Base-by-base conservation (phyloP, 2,329 filamentous ascomycete genomes). In the Mariannaea elegans region DNA sequence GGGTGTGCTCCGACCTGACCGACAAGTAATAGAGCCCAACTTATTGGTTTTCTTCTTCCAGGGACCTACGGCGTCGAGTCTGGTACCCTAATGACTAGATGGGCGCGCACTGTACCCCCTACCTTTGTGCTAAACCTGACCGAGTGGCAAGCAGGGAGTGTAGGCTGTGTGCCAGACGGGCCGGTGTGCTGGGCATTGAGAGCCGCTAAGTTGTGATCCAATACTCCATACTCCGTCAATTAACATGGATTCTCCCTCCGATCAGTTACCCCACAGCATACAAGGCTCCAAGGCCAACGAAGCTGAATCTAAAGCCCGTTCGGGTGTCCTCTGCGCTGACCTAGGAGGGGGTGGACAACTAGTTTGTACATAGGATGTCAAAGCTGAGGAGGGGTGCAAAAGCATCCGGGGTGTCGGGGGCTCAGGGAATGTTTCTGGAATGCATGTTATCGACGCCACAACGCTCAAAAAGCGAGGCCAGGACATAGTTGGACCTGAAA, bases 141-240 rank as follows among this genome's bases (percentile, higher is more conserved):
- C 56, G 38, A 62, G 59, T 44, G 41, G 21, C 41, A 19, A 23
- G 41, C 29, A 65, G 61, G 36, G 24, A 58, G 63, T 36, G 32
- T n/a, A 36, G 32, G 14, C 13, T 36, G 4, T 46, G 46, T 59
- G 48, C 63, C 56, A 66, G 56, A 62, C 61, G 56, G 65, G 64
- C 64, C 61, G 58, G 63, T 65, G 63, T 56, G 52, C 47, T 67
- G 57, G 59, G 59, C 56, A 63, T 58, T 38, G 53, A 47, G 51
- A 63, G 57, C 63, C 61, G 53, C 61, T 60, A 65, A 56, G 36
- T 55, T 51, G 61, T 58, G 61, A 61, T 58, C 24, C 24, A 27
- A 27, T 27, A 27, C 24, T n/a, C n/a, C n/a, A n/a, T n/a, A n/a
- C n/a, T n/a, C n/a, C n/a, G n/a, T n/a, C 59, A 53, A 62, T 67